Evolutionary conservation across 257 asterid species (phyloP), one percentile per base, ranked within the genome.

Genomic region (Solanum arcanum): DNA sequence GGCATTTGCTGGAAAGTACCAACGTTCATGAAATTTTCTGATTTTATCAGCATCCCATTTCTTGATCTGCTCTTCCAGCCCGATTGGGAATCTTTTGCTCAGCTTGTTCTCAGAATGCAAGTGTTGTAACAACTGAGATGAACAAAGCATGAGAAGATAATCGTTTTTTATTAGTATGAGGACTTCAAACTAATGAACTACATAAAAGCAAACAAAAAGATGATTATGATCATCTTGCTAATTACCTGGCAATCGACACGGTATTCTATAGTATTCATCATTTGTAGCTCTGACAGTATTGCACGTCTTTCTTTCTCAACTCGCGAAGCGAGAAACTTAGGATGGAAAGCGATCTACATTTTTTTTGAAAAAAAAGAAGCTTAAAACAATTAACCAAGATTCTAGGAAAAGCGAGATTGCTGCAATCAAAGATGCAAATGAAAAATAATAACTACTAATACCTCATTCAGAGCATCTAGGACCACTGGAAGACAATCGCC

Each of bases 1-100:
- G 88, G 99, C 98, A 92, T 97, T 96, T 86, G 97, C 99, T 46
- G 99, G 99, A 88, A 97, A 97, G 91, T 97, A 97, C 99, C 99
- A 96, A 41, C 99, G 98, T 91, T 95, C 99, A 31, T 96, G 99
- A 89, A 96, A 97, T 93, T 92, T 97, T 89, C 98, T 91, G 90
- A 97, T 97, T 90, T 97, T 97, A 90, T 97, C 99, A 39, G 97
- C 99, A 89, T 97, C 99, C 99, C 99, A 96, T 91, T 95, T 97
- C 92, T 96, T 97, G 89, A 97, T 97, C 93, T 97, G 99, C 88
- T 97, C 99, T 91, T 97, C 99, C 88, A 96, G 87, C 84, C 99
- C 99, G 42, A 97, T 97, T 39, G 99, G 99, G 90, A 96, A 97
- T 91, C 99, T 91, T 92, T 90, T 94, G 92, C 99, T 96, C 92